Percentiles rank a stretch among this genome's conserved stretches.
phyloP scores from a whole-genome alignment of 1,284 basidiomycete species.

The Stereum hirsutum region DNA sequence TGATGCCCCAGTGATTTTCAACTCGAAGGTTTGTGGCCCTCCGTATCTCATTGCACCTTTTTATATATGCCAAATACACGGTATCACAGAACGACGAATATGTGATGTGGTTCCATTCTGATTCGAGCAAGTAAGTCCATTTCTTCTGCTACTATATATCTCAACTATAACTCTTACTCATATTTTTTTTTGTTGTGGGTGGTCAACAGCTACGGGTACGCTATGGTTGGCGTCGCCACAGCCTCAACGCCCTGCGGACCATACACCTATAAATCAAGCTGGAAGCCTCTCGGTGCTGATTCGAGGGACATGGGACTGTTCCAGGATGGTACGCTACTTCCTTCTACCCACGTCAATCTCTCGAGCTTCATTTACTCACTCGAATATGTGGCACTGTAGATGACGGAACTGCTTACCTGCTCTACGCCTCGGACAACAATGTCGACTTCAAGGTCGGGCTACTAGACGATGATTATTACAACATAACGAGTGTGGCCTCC shows the following conservation, averaged over 20 bases:
- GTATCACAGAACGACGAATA: slow-evolving; percentile 51
- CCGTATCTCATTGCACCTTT: not conserved
- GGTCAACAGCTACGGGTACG: slow-evolving; percentile 44
- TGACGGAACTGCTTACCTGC: slow-evolving; percentile 43
- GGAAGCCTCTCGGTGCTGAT: slow-evolving; percentile 47
- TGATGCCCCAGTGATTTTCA: slow-evolving; percentile 38
- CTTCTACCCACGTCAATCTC: too few species aligned
- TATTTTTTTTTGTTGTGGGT: not conserved
- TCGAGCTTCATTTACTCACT: not conserved
- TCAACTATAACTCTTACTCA: too few species aligned
- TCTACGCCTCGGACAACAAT: slow-evolving; percentile 61
- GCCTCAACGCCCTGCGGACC: slow-evolving; percentile 52
- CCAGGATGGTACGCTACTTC: slow-evolving; percentile 35
- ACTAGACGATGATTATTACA: slow-evolving; percentile 49
- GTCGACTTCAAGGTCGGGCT: slow-evolving; percentile 59
- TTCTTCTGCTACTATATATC: too few species aligned
- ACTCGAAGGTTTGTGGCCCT: slow-evolving; percentile 28
- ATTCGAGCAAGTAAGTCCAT: slow-evolving; percentile 41
- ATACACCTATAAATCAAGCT: slow-evolving; percentile 46
- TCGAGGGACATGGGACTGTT: slow-evolving; percentile 54
- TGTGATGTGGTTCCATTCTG: slow-evolving; percentile 68
- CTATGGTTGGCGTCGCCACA: slow-evolving; percentile 53
- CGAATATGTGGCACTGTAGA: slow-evolving; percentile 18
- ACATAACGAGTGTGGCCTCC: slow-evolving; percentile 38
- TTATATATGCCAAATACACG: not conserved